A percentile compares a stretch with the other conserved stretches of the same genome.
Conservation (phyloP, 1,284 basidiomycete genomes). For the Rhodotorula sp. region DNA sequence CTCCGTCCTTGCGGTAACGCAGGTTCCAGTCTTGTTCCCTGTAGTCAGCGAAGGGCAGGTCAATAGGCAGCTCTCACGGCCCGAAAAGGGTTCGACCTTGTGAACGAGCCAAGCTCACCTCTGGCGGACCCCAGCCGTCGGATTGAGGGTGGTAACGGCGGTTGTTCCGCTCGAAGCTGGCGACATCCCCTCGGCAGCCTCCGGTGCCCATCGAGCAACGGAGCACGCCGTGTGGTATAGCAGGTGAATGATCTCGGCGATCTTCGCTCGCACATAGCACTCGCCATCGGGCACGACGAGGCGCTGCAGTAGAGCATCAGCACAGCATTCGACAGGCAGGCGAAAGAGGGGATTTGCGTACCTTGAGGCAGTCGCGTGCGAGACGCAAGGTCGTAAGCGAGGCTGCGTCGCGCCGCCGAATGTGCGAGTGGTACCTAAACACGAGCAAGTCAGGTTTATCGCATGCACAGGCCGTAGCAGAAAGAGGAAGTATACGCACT, state of each 20-base stretch:
- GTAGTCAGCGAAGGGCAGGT: background rate
- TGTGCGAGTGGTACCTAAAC: slow-evolving; percentile 84
- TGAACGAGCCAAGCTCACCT: background rate
- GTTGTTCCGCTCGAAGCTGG: slow-evolving; percentile 35
- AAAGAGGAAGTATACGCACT: slow-evolving; percentile 56
- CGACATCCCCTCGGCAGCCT: slow-evolving; percentile 37
- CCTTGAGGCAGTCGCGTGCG: slow-evolving; percentile 74
- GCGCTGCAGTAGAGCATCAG: slow-evolving; percentile 36
- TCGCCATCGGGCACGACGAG: slow-evolving; percentile 45
- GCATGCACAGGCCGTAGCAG: background rate
- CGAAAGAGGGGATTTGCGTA: slow-evolving; percentile 48
- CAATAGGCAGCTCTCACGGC: background rate
- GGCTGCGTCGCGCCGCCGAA: slow-evolving; percentile 70
- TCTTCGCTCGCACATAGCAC: slow-evolving; percentile 58
- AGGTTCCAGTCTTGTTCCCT: slow-evolving; percentile 41
- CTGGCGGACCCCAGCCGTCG: slow-evolving; percentile 38
- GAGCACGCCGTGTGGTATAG: slow-evolving; percentile 77
- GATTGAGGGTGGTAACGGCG: slow-evolving; percentile 38
- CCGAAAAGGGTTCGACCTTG: background rate
- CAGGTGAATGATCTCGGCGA: slow-evolving; percentile 85
- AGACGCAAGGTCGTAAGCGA: slow-evolving; percentile 73
- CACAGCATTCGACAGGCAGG: slow-evolving; percentile 65
- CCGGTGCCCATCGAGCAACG: slow-evolving; percentile 42
- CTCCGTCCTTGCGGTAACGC: slow-evolving; percentile 31
- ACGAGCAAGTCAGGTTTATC: background rate